These are phyloP conservation scores for Cylindrotheca closterium DNA, from an alignment of 108 stramenopile species.

Conservation along the genomic window DNA sequence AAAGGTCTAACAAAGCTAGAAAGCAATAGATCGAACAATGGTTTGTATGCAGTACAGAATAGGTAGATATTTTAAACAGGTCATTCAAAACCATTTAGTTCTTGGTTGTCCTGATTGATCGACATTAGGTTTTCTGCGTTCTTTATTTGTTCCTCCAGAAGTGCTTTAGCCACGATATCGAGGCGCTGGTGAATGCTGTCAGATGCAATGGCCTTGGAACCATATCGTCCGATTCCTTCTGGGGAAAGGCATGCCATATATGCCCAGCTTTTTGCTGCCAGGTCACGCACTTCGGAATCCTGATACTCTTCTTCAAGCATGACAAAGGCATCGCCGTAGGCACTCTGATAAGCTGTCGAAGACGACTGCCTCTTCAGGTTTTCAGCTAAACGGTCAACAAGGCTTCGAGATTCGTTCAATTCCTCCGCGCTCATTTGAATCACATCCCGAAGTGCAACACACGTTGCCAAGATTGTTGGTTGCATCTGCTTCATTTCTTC, in stretches of 20 bases:
- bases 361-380: not conserved
- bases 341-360: no score
- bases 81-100: no score
- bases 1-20: no score
- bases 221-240: not conserved
- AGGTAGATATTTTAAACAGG: no score
- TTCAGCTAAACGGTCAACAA: not conserved
- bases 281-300: not conserved
- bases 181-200: not conserved
- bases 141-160: conserved; percentile 12
- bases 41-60: no score
- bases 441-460: not conserved
- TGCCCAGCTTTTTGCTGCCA: not conserved
- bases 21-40: no score
- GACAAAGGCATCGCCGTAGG: no score
- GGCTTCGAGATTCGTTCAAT: not conserved
- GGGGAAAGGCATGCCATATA: not conserved
- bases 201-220: not conserved
- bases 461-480: not conserved
- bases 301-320: no score
- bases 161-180: conserved; percentile 5
- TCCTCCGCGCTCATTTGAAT: not conserved
- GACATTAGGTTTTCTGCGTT: no score
- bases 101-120: no score
- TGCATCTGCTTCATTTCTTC: not conserved